phyloP scores from a whole-genome alignment of 1,284 basidiomycete species.

The Ganoderma sinense region DNA sequence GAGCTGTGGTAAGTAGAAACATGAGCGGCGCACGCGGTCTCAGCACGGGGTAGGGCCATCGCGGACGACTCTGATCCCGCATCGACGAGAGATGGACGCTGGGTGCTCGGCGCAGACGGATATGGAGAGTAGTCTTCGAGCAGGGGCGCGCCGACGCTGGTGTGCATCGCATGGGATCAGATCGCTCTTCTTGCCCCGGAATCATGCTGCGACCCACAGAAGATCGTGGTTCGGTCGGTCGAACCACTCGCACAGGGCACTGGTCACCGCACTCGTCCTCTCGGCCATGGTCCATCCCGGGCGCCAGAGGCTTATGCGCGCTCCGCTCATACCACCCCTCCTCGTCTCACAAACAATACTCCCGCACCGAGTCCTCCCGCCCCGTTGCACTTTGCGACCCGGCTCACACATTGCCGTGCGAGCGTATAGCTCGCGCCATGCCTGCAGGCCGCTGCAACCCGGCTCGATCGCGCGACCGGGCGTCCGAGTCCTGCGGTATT shows the following conservation, averaged over 20 bases:
- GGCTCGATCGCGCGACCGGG: not conserved
- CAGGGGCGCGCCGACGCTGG: not conserved
- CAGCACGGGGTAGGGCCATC: constrained; percentile 17
- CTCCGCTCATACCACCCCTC: not conserved
- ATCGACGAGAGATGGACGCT: constrained; percentile 2
- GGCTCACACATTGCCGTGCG: not conserved
- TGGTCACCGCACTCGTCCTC: not conserved
- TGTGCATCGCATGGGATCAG: not conserved
- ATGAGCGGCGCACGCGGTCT: constrained; percentile 9
- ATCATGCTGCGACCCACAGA: not conserved
- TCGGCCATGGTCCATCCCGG: not conserved
- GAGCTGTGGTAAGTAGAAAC: not conserved
- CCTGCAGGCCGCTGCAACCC: not conserved
- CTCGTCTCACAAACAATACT: constrained; percentile 5
- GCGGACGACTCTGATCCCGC: not conserved
- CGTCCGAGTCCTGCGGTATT: not conserved
- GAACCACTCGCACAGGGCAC: not conserved
- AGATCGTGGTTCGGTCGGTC: not conserved
- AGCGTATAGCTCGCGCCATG: not conserved
- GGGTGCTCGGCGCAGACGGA: not conserved
- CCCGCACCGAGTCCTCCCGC: constrained; percentile 1
- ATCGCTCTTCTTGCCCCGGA: constrained; percentile 1
- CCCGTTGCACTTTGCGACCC: not conserved
- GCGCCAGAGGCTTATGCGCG: not conserved
- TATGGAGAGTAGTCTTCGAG: not conserved